phyloP scores from a whole-genome alignment of 495 filamentous ascomycete genomes.

The Pseudomonodictys pantanalensis region DNA sequence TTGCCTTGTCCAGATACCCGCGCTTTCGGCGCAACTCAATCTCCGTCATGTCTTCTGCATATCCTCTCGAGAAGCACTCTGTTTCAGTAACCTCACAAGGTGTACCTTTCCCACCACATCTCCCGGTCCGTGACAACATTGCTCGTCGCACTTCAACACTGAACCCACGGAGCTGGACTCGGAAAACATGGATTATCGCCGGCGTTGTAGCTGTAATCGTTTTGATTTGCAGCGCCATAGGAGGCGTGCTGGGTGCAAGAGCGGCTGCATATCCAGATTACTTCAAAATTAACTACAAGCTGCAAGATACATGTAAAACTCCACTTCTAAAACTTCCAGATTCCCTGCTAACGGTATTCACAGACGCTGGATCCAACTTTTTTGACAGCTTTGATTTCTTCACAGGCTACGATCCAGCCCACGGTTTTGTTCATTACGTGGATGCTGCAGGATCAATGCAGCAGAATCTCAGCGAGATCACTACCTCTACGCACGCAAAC shows the following conservation, averaged over 20 bases:
- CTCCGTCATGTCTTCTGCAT: not conserved
- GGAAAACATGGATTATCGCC: constrained; percentile 46
- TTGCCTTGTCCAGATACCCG: not conserved
- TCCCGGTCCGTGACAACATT: not conserved
- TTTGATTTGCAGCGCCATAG: constrained; percentile 52
- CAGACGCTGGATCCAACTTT: constrained; percentile 49
- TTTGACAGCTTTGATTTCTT: constrained; percentile 54
- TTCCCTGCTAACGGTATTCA: not conserved
- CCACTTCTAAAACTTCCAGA: not conserved
- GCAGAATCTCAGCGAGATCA: constrained; percentile 50
- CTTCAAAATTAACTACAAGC: constrained; percentile 46
- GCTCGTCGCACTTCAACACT: constrained; percentile 40
- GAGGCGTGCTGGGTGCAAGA: constrained; percentile 36
- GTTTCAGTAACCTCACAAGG: not conserved
- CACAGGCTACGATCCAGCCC: constrained; percentile 40
- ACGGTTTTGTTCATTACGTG: constrained; percentile 43
- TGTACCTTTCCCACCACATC: not conserved
- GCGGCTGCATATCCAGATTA: constrained; percentile 56
- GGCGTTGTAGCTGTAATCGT: constrained; percentile 41
- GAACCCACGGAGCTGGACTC: constrained; percentile 52
- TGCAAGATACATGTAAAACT: constrained; percentile 50
- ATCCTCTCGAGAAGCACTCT: not conserved
- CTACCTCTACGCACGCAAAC: constrained; percentile 27
- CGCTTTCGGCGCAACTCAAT: not conserved
- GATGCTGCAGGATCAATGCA: constrained; percentile 27